Conservation (phyloP, 1,139 yeast species). For the Sugiyamaella japonica region DNA sequence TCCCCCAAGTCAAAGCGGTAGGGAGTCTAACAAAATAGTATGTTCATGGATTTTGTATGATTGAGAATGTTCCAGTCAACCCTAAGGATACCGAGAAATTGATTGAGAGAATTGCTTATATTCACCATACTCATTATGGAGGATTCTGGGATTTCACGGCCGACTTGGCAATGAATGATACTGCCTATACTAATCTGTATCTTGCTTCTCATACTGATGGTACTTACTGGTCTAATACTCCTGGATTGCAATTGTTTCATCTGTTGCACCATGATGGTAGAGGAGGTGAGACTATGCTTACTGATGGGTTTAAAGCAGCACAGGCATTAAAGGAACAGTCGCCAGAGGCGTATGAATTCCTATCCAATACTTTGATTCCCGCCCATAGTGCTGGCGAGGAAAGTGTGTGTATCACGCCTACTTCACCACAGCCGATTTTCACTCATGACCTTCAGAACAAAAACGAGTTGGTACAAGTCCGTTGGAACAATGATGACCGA, state of each 20-base stretch:
- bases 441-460: conserved; percentile 49
- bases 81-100: conserved; percentile 63
- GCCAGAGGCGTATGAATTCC: conserved; percentile 58
- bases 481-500: conserved; percentile 78
- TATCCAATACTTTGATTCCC: conserved; percentile 57
- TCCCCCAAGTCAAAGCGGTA: too few relatives aligned
- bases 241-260: conserved; percentile 73
- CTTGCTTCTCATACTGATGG: conserved; percentile 75
- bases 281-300: conserved; percentile 74
- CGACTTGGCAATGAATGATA: conserved; percentile 67
- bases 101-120: conserved; percentile 60
- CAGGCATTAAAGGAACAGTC: conserved; percentile 47
- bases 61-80: conserved; percentile 61
- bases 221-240: conserved; percentile 76
- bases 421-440: conserved; percentile 57
- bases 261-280: conserved; percentile 62
- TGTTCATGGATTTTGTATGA: conserved; percentile 63
- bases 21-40: conserved; percentile 34
- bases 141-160: conserved; percentile 83
- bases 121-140: conserved; percentile 75
- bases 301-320: conserved; percentile 70
- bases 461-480: conserved; percentile 61
- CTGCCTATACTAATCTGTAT: conserved; percentile 72
- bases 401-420: conserved; percentile 64
- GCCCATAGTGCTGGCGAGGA: conserved; percentile 80